Conservation (phyloP, 1,139 yeast genomes). For the Yamadazyma atlantica region DNA sequence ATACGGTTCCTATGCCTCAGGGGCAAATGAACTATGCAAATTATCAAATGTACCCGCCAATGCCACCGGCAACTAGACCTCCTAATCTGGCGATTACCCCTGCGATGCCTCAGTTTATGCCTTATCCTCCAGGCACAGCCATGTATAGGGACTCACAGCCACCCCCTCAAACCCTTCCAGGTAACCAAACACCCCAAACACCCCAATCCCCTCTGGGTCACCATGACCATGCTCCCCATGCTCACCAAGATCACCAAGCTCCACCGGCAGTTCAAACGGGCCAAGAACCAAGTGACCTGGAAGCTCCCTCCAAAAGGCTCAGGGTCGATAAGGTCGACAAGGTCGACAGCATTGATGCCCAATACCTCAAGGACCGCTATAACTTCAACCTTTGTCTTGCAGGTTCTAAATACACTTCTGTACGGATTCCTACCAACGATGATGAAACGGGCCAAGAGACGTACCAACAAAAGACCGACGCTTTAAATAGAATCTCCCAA, state of each 20-base stretch:
- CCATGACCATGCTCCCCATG: not conserved
- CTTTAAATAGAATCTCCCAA: too few relatives aligned
- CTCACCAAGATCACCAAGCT: not conserved
- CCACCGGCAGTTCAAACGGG: too few relatives aligned
- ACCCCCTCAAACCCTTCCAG: too few relatives aligned
- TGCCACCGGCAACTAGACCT: not conserved
- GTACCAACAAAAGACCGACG: too few relatives aligned
- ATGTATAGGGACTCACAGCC: too few relatives aligned
- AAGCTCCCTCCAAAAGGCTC: too few relatives aligned
- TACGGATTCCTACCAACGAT: not conserved
- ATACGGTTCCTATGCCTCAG: too few relatives aligned
- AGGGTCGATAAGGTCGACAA: too few relatives aligned
- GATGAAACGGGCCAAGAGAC: too few relatives aligned
- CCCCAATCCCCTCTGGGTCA: not conserved
- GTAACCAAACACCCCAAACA: not conserved
- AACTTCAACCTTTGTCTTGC: conserved; percentile 1
- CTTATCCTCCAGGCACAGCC: not conserved
- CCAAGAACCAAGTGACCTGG: too few relatives aligned
- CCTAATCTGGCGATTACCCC: not conserved
- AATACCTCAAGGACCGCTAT: conserved; percentile 1
- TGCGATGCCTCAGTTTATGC: not conserved
- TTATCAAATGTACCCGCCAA: too few relatives aligned
- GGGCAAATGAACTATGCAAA: too few relatives aligned
- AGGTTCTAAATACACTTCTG: not conserved
- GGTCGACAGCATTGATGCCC: conserved; percentile 4